Conservation (phyloP, 371 early-diverging fungal species). For the Actinomucor elegans region DNA sequence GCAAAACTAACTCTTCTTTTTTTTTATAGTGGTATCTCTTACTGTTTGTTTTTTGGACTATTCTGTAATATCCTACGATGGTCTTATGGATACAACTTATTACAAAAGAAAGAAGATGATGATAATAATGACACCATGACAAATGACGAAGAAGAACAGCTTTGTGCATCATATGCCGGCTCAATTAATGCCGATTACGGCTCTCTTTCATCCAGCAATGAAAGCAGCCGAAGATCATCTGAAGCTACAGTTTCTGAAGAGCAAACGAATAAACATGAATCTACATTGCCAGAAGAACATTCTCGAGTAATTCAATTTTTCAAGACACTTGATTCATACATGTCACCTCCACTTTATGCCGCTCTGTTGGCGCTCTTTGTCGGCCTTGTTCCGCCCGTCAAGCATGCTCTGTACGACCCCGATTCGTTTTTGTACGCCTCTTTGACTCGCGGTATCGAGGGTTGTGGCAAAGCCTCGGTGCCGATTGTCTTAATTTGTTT, state of each 20-base stretch:
- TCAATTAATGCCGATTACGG: neutral
- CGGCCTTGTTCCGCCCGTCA: slow-evolving; percentile 55
- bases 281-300: neutral
- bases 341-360: slow-evolving; percentile 69
- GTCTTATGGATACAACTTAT: slow-evolving; percentile 72
- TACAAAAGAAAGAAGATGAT: slow-evolving; percentile 33
- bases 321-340: slow-evolving; percentile 15
- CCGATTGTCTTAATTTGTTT: slow-evolving; percentile 70
- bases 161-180: too few relatives aligned
- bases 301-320: neutral
- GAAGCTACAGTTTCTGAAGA: neutral
- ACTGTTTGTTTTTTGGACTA: slow-evolving; percentile 73
- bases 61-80: slow-evolving; percentile 75
- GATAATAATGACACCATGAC: neutral
- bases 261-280: neutral
- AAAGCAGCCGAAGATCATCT: neutral
- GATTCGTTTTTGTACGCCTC: slow-evolving; percentile 54
- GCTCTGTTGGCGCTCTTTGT: slow-evolving; percentile 58
- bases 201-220: neutral
- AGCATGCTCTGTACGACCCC: slow-evolving; percentile 49
- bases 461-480: slow-evolving; percentile 67
- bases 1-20: neutral
- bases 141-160: neutral
- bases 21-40: slow-evolving; percentile 65
- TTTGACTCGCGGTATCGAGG: slow-evolving; percentile 62